Conservation (phyloP, 352 stramenopile species). For the Hyphochytrium catenoides region DNA sequence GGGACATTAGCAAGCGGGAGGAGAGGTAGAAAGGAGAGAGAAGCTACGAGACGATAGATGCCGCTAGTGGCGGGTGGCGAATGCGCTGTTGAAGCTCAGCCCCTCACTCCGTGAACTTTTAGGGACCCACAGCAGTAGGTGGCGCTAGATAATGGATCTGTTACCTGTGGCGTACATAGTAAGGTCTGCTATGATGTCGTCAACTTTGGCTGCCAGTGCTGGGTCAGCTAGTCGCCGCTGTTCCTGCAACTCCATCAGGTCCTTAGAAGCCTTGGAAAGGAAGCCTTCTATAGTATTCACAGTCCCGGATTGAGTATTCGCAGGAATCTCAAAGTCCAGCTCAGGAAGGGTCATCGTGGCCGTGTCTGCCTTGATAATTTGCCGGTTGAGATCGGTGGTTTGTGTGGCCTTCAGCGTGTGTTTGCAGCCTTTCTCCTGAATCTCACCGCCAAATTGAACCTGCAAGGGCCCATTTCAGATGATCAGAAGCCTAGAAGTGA, state of each 20-base stretch:
- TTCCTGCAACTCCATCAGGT: constrained; percentile 41
- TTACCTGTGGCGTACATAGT: constrained; percentile 28
- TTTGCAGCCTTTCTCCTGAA: constrained; percentile 32
- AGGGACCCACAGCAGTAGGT: too few relatives aligned
- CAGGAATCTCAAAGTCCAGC: constrained; percentile 71
- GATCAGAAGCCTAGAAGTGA: too few relatives aligned
- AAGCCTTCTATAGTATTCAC: constrained; percentile 60
- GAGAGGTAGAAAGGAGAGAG: too few relatives aligned
- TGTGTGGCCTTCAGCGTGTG: constrained; percentile 22
- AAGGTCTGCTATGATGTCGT: constrained; percentile 48
- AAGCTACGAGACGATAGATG: too few relatives aligned
- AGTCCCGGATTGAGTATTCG: constrained; percentile 43
- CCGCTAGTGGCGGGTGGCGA: too few relatives aligned
- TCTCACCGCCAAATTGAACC: constrained; percentile 32
- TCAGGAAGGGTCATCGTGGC: constrained; percentile 37
- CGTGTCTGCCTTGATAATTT: constrained; percentile 69
- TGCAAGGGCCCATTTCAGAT: too few relatives aligned
- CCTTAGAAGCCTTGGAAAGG: constrained; percentile 24
- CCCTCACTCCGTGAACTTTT: too few relatives aligned
- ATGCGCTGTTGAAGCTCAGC: too few relatives aligned
- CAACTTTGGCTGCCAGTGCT: constrained; percentile 36
- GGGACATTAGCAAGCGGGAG: too few relatives aligned
- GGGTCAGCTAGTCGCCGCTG: constrained; percentile 51
- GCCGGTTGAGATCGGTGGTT: constrained; percentile 49
- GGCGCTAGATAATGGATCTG: too few relatives aligned